Conservation (phyloP, 768 basidiomycete genomes). For the Cyathus striatus region DNA sequence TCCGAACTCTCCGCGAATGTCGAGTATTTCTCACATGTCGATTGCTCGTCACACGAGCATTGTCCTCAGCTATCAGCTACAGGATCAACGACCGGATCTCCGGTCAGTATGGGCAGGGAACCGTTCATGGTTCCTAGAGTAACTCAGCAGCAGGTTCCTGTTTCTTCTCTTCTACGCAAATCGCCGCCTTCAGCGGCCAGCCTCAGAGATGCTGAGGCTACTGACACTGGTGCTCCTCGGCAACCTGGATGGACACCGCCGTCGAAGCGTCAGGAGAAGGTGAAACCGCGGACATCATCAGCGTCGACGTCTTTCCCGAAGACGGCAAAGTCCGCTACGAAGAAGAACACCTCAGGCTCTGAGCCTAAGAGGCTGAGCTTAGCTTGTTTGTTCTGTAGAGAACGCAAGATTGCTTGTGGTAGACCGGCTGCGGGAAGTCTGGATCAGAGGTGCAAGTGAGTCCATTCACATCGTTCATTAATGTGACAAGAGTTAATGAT, state of each 20-base stretch:
- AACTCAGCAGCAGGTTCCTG: background rate
- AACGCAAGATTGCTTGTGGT: conserved; percentile 37
- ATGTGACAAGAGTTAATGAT: background rate
- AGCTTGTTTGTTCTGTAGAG: conserved; percentile 35
- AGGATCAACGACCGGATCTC: background rate
- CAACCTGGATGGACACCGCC: background rate
- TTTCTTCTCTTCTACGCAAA: background rate
- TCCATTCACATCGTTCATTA: too few relatives aligned
- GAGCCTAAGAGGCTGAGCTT: conserved; percentile 22
- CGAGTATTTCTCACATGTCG: conserved; percentile 5
- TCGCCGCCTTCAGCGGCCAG: background rate
- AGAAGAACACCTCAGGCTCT: conserved; percentile 5
- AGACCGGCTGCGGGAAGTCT: conserved; percentile 27
- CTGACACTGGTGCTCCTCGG: background rate
- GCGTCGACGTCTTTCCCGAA: background rate
- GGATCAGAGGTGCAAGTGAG: conserved; percentile 49
- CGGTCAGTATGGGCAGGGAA: too few relatives aligned
- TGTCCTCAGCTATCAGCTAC: background rate
- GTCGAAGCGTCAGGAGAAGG: background rate
- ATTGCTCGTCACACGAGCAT: conserved; percentile 2
- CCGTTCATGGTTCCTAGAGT: background rate
- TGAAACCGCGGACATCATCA: too few relatives aligned
- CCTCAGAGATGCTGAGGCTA: background rate
- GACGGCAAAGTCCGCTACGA: background rate
- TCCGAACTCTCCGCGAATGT: conserved; percentile 19